Evolutionary conservation across 768 basidiomycete genomes (phyloP).

Genomic region (Russula dissimulans): DNA sequence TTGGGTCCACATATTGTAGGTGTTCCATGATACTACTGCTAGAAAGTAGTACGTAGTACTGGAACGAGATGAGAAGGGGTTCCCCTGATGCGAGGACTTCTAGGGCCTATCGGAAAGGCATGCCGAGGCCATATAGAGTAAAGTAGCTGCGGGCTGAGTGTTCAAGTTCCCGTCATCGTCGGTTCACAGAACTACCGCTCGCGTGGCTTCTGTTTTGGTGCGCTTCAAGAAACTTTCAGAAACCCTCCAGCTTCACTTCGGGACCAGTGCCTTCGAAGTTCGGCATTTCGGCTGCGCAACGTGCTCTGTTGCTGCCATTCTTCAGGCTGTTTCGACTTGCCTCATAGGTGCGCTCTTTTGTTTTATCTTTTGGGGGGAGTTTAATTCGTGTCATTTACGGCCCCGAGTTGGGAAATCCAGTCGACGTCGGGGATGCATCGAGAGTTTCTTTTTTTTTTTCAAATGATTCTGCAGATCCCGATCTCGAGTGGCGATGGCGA

Average conservation of each 20-base stretch:
- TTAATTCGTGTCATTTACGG: not conserved
- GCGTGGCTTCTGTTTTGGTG: constrained; percentile 7
- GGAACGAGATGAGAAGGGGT: not conserved
- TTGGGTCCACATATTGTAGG: not conserved
- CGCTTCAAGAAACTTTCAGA: constrained; percentile 2
- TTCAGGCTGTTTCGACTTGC: not conserved
- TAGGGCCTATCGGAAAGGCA: not conserved
- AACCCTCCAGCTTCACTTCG: not conserved
- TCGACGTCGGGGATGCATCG: not conserved
- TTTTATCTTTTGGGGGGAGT: not conserved
- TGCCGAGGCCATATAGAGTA: not conserved
- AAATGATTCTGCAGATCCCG: not conserved
- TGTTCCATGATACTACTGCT: not conserved
- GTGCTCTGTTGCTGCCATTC: not conserved
- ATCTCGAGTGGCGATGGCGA: not conserved
- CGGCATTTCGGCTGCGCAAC: not conserved
- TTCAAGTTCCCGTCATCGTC: not conserved
- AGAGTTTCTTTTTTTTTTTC: too few relatives aligned
- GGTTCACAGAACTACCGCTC: not conserved
- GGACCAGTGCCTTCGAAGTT: not conserved
- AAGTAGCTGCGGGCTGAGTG: not conserved
- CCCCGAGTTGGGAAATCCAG: not conserved
- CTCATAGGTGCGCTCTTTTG: not conserved
- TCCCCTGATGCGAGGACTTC: not conserved
- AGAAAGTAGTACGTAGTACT: not conserved